phyloP scores from a whole-genome alignment of 805 yeast genomes.

The Wickerhamomyces sydowiorum region DNA sequence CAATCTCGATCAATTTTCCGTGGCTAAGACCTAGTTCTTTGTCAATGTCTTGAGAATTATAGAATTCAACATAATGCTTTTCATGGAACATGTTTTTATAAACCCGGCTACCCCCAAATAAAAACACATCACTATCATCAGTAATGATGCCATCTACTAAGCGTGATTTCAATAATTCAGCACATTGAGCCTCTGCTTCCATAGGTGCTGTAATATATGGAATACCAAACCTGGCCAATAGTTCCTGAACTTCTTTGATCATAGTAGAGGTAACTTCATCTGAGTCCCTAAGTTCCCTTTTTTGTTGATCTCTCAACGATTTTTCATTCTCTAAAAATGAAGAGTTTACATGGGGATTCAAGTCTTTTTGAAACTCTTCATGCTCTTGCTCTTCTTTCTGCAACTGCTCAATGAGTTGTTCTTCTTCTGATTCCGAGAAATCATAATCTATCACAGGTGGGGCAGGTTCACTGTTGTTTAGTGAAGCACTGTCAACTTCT shows the following conservation, averaged over 20 bases:
- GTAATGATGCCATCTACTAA: constrained; percentile 94
- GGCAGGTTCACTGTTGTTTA: constrained; percentile 2
- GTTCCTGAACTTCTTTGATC: constrained; percentile 87
- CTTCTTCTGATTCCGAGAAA: constrained; percentile 76
- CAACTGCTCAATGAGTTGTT: constrained; percentile 54
- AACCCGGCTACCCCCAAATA: constrained; percentile 81
- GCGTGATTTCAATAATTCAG: constrained; percentile 58
- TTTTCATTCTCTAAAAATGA: constrained; percentile 32
- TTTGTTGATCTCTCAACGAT: constrained; percentile 52
- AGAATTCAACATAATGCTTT: constrained; percentile 86
- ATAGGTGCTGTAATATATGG: constrained; percentile 95
- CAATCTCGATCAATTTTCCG: constrained; percentile 67
- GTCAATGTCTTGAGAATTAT: constrained; percentile 52
- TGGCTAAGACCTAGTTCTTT: constrained; percentile 61
- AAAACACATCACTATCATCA: constrained; percentile 94
- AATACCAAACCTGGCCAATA: constrained; percentile 82
- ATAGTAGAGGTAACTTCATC: constrained; percentile 85
- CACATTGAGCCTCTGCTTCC: constrained; percentile 99
- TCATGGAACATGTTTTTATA: constrained; percentile 95
- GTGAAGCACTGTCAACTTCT: neutral
- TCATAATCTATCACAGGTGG: constrained; percentile 45
- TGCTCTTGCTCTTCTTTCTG: constrained; percentile 70
- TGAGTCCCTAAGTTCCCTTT: constrained; percentile 74
- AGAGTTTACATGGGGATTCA: constrained; percentile 23
- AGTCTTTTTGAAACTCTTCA: constrained; percentile 46